Percentiles rank a stretch among this genome's conserved stretches.
Conservation (phyloP, 345 rosid genomes). For the Lumnitzera littorea region DNA sequence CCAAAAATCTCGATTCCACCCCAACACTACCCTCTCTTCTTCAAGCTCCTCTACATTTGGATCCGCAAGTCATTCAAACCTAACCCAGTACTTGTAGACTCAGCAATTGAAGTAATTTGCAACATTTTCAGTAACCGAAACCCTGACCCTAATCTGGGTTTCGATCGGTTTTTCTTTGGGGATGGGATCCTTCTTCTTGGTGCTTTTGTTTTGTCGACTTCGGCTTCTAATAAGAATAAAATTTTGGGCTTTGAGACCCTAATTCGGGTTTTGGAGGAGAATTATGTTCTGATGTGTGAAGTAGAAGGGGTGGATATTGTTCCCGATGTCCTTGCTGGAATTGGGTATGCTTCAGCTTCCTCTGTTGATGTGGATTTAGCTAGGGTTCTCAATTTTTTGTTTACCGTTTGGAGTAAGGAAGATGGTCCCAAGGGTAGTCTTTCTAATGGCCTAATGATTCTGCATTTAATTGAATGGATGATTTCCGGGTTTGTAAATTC, state of each 20-base stretch:
- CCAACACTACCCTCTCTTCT: constrained; percentile 55
- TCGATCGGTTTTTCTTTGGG: constrained; percentile 39
- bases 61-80: constrained; percentile 77
- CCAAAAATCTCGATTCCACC: constrained; percentile 29
- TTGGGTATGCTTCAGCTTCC: constrained; percentile 72
- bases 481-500: constrained; percentile 50
- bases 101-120: constrained; percentile 48
- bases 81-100: constrained; percentile 46
- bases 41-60: constrained; percentile 81
- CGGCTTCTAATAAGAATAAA: constrained; percentile 47
- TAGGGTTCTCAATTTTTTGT: constrained; percentile 43
- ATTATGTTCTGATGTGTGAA: constrained; percentile 23
- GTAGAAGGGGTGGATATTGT: constrained; percentile 24
- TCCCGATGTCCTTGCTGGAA: constrained; percentile 67
- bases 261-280: constrained; percentile 50
- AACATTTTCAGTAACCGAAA: constrained; percentile 18
- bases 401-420: constrained; percentile 56
- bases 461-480: constrained; percentile 86
- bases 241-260: constrained; percentile 48
- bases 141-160: constrained; percentile 16
- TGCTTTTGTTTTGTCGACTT: constrained; percentile 52
- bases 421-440: constrained; percentile 44
- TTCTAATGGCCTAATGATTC: constrained; percentile 61
- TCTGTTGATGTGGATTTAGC: constrained; percentile 32
- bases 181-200: constrained; percentile 64